Conservation (phyloP, 139 green algal species). For the Micractinium conductrix region DNA sequence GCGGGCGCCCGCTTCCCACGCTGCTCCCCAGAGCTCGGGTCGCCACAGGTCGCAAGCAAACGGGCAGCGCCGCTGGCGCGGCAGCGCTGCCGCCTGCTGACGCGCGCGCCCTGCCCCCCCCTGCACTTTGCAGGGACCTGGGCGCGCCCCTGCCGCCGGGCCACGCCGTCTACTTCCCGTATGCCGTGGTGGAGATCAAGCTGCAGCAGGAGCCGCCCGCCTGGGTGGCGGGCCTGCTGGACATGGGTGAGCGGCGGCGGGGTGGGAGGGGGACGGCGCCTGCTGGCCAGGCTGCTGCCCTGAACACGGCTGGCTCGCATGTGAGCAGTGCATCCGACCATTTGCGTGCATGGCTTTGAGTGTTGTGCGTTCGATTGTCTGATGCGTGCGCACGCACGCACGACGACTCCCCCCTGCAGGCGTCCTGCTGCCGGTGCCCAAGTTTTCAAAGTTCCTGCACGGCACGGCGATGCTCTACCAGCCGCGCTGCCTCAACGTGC, state of each 20-base stretch:
- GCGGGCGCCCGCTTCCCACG: no score
- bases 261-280: not conserved
- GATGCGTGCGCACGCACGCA: no score
- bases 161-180: constrained; percentile 76
- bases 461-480: constrained; percentile 56
- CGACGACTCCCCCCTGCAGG: constrained; percentile 46
- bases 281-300: not conserved
- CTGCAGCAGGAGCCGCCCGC: constrained; percentile 60
- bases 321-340: not conserved
- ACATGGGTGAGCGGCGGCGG: not conserved
- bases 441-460: constrained; percentile 90
- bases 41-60: no score
- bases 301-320: not conserved
- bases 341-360: no score
- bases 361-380: no score
- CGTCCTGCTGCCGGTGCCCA: constrained; percentile 75
- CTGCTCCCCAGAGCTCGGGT: no score
- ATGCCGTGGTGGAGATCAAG: constrained; percentile 92
- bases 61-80: no score
- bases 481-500: constrained; percentile 31
- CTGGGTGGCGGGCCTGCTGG: constrained; percentile 60
- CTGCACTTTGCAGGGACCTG: constrained; percentile 36
- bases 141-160: constrained; percentile 1
- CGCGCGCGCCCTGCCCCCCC: no score
- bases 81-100: no score